Evolutionary conservation across 257 asterid species (phyloP).

Genomic region (Gentiana dahurica): DNA sequence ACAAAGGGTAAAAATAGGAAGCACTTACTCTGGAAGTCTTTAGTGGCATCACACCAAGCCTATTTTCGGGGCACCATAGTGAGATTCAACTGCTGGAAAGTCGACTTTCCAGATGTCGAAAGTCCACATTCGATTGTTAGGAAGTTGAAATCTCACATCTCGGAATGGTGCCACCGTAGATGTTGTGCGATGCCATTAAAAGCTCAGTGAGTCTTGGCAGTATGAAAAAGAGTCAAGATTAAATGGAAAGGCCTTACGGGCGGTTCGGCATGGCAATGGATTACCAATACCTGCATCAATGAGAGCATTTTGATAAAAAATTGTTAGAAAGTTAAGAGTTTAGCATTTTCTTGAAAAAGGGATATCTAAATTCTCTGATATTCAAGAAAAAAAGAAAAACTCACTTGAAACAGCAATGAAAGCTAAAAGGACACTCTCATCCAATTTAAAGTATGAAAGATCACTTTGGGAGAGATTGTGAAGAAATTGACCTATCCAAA

Average conservation of each 20-base stretch:
- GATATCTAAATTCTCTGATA: neutral
- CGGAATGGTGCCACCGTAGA: too few species aligned
- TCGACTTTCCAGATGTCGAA: too few species aligned
- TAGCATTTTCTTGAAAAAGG: neutral
- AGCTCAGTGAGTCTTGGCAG: neutral
- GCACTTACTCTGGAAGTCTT: neutral
- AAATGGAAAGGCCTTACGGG: constrained; percentile 33
- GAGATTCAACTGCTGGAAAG: too few species aligned
- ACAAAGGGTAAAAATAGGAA: constrained; percentile 4
- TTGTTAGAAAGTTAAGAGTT: neutral
- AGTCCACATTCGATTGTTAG: too few species aligned
- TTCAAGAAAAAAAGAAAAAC: constrained; percentile 5
- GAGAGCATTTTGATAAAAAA: neutral
- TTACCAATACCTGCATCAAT: constrained; percentile 54
- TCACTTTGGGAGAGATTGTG: constrained; percentile 46
- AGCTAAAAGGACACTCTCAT: constrained; percentile 55
- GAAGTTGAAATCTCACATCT: too few species aligned
- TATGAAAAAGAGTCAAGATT: constrained; percentile 10
- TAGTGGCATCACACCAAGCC: too few species aligned
- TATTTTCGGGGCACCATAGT: too few species aligned
- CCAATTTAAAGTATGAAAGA: constrained; percentile 54
- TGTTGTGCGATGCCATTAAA: neutral
- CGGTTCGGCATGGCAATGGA: constrained; percentile 50
- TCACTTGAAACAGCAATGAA: constrained; percentile 64
- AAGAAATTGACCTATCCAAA: constrained; percentile 42